Evolutionary conservation across 2,329 filamentous ascomycete genomes (phyloP).

Genomic region (Dactylellina haptotyla): DNA sequence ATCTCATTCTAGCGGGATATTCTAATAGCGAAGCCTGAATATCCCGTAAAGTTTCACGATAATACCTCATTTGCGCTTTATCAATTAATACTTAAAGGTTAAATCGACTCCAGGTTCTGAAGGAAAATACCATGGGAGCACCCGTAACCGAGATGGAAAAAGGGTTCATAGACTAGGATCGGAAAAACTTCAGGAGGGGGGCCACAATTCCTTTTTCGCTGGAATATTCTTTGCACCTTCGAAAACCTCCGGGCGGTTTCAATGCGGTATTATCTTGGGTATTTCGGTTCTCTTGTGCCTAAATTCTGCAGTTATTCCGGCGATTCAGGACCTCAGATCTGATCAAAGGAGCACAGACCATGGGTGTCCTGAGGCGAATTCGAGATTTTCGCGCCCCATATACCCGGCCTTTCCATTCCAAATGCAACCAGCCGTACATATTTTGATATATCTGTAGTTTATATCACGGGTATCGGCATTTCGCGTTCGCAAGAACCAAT

Average conservation of each 20-base stretch:
- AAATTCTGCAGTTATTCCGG: not conserved
- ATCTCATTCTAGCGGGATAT: too few relatives aligned
- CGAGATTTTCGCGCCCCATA: too few relatives aligned
- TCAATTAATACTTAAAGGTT: not conserved
- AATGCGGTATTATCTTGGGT: constrained; percentile 18
- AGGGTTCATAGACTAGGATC: constrained; percentile 12
- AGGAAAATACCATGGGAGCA: constrained; percentile 14
- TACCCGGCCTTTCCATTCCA: too few relatives aligned
- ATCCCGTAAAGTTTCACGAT: not conserved
- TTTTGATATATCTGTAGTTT: too few relatives aligned
- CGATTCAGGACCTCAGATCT: not conserved
- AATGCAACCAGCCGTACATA: too few relatives aligned
- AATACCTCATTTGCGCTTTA: constrained; percentile 22
- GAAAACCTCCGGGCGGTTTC: not conserved
- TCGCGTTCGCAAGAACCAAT: too few relatives aligned
- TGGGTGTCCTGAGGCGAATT: too few relatives aligned
- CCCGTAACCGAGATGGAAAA: constrained; percentile 26
- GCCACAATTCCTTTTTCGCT: too few relatives aligned
- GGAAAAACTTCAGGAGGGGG: constrained; percentile 49
- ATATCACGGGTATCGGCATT: too few relatives aligned
- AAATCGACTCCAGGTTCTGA: constrained; percentile 26
- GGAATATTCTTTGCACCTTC: constrained; percentile 6
- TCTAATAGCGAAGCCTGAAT: too few relatives aligned
- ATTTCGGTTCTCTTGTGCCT: constrained; percentile 7
- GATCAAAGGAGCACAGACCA: constrained; percentile 2